Conservation (phyloP, 352 stramenopile genomes). For the Phytophthora fragariae region DNA sequence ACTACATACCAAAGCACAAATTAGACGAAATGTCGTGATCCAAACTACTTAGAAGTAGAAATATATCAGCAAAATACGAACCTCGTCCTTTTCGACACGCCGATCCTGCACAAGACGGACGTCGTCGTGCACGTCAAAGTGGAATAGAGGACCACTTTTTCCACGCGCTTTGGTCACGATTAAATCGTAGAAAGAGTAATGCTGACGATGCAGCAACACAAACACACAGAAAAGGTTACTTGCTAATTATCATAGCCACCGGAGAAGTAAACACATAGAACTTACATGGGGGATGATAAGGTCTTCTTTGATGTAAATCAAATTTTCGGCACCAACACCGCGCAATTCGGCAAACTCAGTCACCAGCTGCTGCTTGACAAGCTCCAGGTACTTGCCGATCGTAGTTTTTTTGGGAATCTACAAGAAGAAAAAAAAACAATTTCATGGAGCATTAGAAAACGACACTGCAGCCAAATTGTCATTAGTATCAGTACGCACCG, state of each 20-base stretch:
- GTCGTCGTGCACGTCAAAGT: conserved; percentile 97
- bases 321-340: conserved; percentile 91
- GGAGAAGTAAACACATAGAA: neutral
- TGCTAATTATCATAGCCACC: too few relatives aligned
- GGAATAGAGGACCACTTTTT: conserved; percentile 97
- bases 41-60: neutral
- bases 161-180: conserved; percentile 98
- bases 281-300: conserved; percentile 97
- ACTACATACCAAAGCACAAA: conserved; percentile 46
- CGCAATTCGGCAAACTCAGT: conserved; percentile 95
- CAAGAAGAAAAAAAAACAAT: neutral
- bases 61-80: conserved; percentile 18
- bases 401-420: conserved; percentile 93
- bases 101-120: conserved; percentile 92
- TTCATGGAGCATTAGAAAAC: too few relatives aligned
- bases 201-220: conserved; percentile 45
- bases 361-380: conserved; percentile 90
- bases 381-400: conserved; percentile 89
- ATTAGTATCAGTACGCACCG: conserved; percentile 45
- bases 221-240: conserved; percentile 14
- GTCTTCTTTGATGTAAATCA: conserved; percentile 99
- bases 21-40: conserved; percentile 10
- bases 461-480: neutral
- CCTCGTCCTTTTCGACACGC: conserved; percentile 97
- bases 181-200: conserved; percentile 99